Evolutionary conservation across 768 basidiomycete genomes (phyloP).

Genomic region (Mycena olivaceomarginata): DNA sequence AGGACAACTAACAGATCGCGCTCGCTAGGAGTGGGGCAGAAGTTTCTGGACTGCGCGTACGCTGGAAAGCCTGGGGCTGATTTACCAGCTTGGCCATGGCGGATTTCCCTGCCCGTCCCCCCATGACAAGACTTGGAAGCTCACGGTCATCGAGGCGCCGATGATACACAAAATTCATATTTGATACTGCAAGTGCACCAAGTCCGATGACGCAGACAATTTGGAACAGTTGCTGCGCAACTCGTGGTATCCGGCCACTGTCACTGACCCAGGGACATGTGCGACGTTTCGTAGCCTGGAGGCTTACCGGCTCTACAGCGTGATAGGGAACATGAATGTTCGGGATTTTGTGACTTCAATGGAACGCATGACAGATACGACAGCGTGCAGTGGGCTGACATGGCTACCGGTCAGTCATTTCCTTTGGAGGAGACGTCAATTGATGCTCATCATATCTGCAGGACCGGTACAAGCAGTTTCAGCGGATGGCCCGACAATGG

Average conservation of each 20-base stretch:
- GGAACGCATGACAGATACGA: too few relatives aligned
- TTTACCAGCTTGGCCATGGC: conserved; percentile 26
- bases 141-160: conserved; percentile 31
- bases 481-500: too few relatives aligned
- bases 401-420: too few relatives aligned
- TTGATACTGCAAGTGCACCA: too few relatives aligned
- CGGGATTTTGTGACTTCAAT: conserved; percentile 18
- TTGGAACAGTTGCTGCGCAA: too few relatives aligned
- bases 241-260: too few relatives aligned
- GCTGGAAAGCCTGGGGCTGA: background rate
- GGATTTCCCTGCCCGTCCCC: conserved; percentile 7
- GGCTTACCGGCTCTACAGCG: conserved; percentile 25
- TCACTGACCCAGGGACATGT: conserved; percentile 21
- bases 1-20: too few relatives aligned
- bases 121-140: background rate
- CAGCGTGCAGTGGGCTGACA: too few relatives aligned
- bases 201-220: too few relatives aligned
- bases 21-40: conserved; percentile 25
- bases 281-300: conserved; percentile 33
- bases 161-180: conserved; percentile 12
- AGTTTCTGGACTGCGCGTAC: background rate
- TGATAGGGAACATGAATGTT: conserved; percentile 37
- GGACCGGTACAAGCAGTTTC: too few relatives aligned
- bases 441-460: too few relatives aligned
- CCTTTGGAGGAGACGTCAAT: too few relatives aligned